Evolutionary conservation across 2,329 filamentous ascomycete genomes (phyloP), one percentile per base, ranked within the genome.

Genomic region (Colletotrichum euphorbiae): DNA sequence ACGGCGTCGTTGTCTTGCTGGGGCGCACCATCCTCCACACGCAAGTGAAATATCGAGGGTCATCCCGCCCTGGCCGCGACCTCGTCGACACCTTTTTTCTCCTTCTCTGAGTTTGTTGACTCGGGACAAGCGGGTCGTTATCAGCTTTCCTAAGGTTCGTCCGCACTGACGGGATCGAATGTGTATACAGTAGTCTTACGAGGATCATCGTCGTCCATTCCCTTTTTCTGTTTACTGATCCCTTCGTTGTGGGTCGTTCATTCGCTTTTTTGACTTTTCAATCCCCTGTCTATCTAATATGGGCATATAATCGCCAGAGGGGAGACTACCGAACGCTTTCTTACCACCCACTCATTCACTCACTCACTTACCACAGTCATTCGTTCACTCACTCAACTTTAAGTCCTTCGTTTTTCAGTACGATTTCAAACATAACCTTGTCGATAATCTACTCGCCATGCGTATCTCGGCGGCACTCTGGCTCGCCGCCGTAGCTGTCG

Each of bases 401-500:
- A 43, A 3, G n/a, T 8, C 36, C n/a, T 13, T 0, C 33, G 17
- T 43, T 24, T 5, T 54, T 7, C 9, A 13, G 17, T 3, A 3
- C 12, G 15, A 17, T 24, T 54, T 38, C 36, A 13, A 15, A 38
- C 11, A 31, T 56, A 13, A 9, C n/a, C n/a, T 28, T 24, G 17
- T 55, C n/a, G 15, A 56, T 4, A 13, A 8, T 2, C 7, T 8
- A 13, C 28, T 19, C 38, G 17, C 17, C 46, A 70, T 71, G 71
- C 67, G 60, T n/a, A n/a, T 70, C 67, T 52, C 63, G 5, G 38
- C 60, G 2, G 51, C 38, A n/a, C 42, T 70, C 24, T 62, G 70
- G 36, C 52, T 71, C 58, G 71, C 69, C 12, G 70, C 62, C 0
- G 64, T 66, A 38, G 58, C 61, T 21, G 38, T 69, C 42, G 73